Base-by-base conservation (phyloP, 1,284 basidiomycete genomes). In the Sparassis latifolia region DNA sequence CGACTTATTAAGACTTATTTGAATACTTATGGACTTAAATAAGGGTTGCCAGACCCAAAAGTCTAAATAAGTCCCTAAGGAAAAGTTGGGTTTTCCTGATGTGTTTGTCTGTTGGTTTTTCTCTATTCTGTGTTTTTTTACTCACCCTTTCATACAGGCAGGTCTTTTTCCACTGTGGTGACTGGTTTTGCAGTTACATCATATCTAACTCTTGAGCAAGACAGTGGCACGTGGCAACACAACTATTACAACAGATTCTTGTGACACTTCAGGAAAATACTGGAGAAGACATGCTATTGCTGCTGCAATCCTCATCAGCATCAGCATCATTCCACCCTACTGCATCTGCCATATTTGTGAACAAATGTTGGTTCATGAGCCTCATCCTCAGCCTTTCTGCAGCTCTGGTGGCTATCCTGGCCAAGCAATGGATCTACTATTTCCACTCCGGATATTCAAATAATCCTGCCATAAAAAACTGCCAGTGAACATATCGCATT, bases 141-240 rank as follows among this genome's bases (percentile, higher is more conserved):
- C 3, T 27, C 32, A 6, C 1, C 5, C 3, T 35, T 35, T 29
- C 49, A 64, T 20, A 20, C 20, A 63, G 62, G 62, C 10, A 63
- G 61, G n/a, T 52, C 66, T 3, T 66, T 62, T 49, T 63, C 66
- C 10, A 62, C 63, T 0, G 58, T 59, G 3, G 44, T 66, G 4
- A 62, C 64, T 3, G 57, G 62, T 1, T 62, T 66, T 38, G 46
- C 64, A 4, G 48, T 62, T 10, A 58, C 62, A 42, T 60, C 58
- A 6, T 61, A 59, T 43, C 38, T 55, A 30, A 55, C 44, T 28
- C 50, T 67, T 2, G 51, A 56, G 29, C 50, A 55, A 1, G 55
- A 62, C 44, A 44, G 51, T 2, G 45, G 45, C 7, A 37, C 58
- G 44, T 46, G 0, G 48, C 60, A 1, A 49, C 55, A 1, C 47